Evolutionary conservation across 139 green algal species (phyloP), one percentile per base, ranked within the genome.

Genomic region (Eudorina sp.): DNA sequence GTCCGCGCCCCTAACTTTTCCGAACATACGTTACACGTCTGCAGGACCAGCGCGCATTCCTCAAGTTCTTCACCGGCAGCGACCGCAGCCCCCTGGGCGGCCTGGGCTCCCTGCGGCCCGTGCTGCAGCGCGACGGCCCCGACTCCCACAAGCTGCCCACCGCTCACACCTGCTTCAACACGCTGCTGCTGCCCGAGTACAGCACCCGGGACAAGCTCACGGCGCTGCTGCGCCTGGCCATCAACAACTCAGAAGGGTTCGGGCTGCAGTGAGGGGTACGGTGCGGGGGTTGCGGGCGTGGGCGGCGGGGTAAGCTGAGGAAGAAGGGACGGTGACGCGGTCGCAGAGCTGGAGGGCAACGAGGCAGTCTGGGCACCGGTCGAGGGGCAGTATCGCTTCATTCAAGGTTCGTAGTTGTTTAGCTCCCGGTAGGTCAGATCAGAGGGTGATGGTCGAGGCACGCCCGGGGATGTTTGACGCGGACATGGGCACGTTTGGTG

Each of bases 41-140:
- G 21, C 91, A 96, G 53, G 95, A 97, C 89, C 93, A 95, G 81
- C 92, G 93, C 58, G 85, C 92, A 43, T 98, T 99, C 89, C 93
- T 99, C 46, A 98, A 98, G 91, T 99, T 99, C 90, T 98, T 99
- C 93, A 98, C 97, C 27, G 97, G 97, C 68, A 92, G 78, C 31
- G 92, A 95, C 89, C 90, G 93, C 31, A 89, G 96, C 1, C 97
- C 97, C 48, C 98, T 99, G 53, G 97, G 97, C 19, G 97, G 97
- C 36, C 93, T 99, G 75, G 95, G 94, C 90, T 96, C 95, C 75
- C 91, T 99, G 72, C 93, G 95, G 68, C 96, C 94, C 86, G 79
- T 98, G 69, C 96, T 98, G 72, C 96, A 97, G 91, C 91, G 95
- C 38, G 95, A 98, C 74, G 96, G 96, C 89, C 69, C 86, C 27